Conservation (phyloP, 768 basidiomycete genomes). For the Phanerodontia chrysosporium region DNA sequence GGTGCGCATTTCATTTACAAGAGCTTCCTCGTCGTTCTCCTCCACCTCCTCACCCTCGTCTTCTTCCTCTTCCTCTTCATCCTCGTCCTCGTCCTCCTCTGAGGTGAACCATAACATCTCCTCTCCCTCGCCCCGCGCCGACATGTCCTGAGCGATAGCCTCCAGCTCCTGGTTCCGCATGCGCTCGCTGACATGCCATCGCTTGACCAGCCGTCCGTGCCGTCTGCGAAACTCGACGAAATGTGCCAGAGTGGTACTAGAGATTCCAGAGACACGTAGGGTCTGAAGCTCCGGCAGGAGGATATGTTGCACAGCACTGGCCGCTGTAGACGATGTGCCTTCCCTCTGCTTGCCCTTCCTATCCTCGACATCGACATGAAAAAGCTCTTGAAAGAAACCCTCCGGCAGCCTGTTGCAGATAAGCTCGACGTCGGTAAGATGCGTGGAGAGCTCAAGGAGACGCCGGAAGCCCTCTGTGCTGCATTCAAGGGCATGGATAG, state of each 20-base stretch:
- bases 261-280: constrained; percentile 15
- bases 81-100: constrained; percentile 20
- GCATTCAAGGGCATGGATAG: constrained; percentile 23
- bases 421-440: constrained; percentile 38
- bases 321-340: constrained; percentile 8
- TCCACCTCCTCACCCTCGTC: constrained; percentile 10
- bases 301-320: background rate
- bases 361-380: constrained; percentile 37
- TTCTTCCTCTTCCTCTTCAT: constrained; percentile 11
- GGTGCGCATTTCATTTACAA: too few species aligned
- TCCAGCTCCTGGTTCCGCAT: constrained; percentile 16
- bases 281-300: constrained; percentile 19
- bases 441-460: constrained; percentile 22
- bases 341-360: constrained; percentile 15
- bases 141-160: constrained; percentile 9
- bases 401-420: constrained; percentile 28
- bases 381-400: constrained; percentile 31
- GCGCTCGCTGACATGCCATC: constrained; percentile 19
- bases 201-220: constrained; percentile 12
- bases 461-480: constrained; percentile 18
- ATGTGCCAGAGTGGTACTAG: constrained; percentile 10
- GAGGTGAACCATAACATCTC: constrained; percentile 18
- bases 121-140: constrained; percentile 10
- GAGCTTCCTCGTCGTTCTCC: constrained; percentile 16
- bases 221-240: constrained; percentile 12